Evolutionary conservation across 176 grass and related monocot genomes (phyloP), one percentile per base, ranked within the genome.

Genomic region (Eleusine coracana): DNA sequence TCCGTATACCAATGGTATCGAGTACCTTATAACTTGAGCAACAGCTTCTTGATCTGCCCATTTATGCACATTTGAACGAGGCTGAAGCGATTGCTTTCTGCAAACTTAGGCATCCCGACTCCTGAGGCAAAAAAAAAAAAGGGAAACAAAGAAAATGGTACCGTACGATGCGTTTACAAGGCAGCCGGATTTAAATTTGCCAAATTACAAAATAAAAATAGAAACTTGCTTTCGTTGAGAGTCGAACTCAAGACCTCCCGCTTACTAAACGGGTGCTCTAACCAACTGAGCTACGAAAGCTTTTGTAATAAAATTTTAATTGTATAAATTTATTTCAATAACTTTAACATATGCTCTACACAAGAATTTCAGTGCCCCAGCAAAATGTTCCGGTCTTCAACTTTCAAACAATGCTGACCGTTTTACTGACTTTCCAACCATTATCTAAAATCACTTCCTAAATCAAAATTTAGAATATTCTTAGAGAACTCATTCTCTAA

Each of bases 201-300:
- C 10, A 15, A 42, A 45, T 51, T 5, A 3, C 16, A 18, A 55
- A 18, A 54, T 12, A 50, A 18, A 54, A 54, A 54, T 18, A 3
- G 0, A 50, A 0, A 54, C 2, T 2, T 92, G 88, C 90, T 92
- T 73, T 95, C 80, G 52, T 91, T 97, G 92, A 94, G 86, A 97
- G 44, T 92, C 3, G 81, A 92, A 97, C 95, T 92, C 92, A 94
- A 97, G 92, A 95, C 95, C 95, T 93, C 95, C 90, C 84, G 87
- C 95, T 98, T 98, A 95, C 95, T 95, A 95, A 93, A 91, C 88
- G 64, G 92, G 87, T 95, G 88, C 95, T 95, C 92, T 93, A 98
- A 93, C 90, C 95, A 94, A 94, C 95, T 97, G 88, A 98, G 92
- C 90, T 94, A 98, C 79, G 73, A 98, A 83, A 93, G 92, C 92